Percentiles rank a stretch among this genome's conserved stretches.
These are phyloP conservation scores for Saururus chinensis DNA, from an alignment of 164 flowering plant genomes.

Conservation along the genomic window DNA sequence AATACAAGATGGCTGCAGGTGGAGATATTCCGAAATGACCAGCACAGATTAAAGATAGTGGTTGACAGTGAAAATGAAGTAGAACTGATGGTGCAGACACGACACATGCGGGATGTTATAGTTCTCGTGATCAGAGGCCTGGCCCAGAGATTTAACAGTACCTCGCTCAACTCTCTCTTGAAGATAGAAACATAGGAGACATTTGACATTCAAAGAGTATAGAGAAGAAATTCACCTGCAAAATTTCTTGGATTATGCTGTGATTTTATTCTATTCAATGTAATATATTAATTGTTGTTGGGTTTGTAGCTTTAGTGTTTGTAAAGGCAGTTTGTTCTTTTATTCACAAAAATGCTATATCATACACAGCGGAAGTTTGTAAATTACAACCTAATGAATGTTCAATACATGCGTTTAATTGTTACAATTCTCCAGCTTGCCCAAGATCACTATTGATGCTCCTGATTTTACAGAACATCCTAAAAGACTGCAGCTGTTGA, in stretches of 20 bases:
- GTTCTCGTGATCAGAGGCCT: slow-evolving; percentile 88
- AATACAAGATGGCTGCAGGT: slow-evolving; percentile 40
- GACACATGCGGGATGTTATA: slow-evolving; percentile 74
- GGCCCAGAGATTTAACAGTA: slow-evolving; percentile 90
- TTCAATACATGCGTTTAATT: too few species aligned
- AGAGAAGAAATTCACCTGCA: background rate
- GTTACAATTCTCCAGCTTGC: too few species aligned
- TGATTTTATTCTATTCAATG: too few species aligned
- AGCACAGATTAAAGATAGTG: slow-evolving; percentile 78
- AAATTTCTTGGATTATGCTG: background rate
- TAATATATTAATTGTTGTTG: background rate
- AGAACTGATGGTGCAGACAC: slow-evolving; percentile 85
- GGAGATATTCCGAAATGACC: slow-evolving; percentile 81
- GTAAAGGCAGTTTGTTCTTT: background rate
- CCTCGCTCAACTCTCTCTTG: slow-evolving; percentile 90
- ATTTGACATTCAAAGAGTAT: background rate
- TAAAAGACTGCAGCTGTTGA: too few species aligned
- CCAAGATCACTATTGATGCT: too few species aligned
- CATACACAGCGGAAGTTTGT: too few species aligned
- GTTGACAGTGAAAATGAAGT: slow-evolving; percentile 92
- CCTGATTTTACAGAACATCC: too few species aligned
- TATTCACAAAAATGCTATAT: too few species aligned
- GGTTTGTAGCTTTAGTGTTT: background rate
- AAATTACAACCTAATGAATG: too few species aligned
- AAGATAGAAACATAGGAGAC: slow-evolving; percentile 51